Conservation (phyloP, 345 rosid genomes). For the Odontarrhena argentea region DNA sequence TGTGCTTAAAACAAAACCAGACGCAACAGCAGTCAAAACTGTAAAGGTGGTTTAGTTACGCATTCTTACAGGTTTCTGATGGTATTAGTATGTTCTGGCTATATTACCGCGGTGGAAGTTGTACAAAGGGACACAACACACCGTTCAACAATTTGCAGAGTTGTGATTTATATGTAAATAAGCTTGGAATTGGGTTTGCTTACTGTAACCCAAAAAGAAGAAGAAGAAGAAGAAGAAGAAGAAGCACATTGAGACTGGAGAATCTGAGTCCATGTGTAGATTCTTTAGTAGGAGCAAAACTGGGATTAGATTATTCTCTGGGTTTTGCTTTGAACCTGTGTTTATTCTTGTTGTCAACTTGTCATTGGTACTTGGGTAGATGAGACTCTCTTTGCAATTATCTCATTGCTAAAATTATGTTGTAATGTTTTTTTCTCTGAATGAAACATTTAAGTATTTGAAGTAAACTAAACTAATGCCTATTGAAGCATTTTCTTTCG, state of each 20-base stretch:
- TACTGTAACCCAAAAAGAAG: conserved; percentile 27
- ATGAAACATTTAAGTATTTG: background rate
- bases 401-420: conserved; percentile 39
- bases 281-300: conserved; percentile 33
- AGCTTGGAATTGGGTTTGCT: conserved; percentile 25
- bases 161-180: conserved; percentile 43
- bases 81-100: conserved; percentile 35
- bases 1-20: conserved; percentile 56
- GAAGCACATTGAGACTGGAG: conserved; percentile 62
- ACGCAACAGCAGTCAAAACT: conserved; percentile 13
- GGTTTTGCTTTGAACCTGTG: conserved; percentile 25
- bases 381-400: conserved; percentile 36
- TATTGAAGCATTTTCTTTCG: background rate
- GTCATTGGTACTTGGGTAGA: background rate
- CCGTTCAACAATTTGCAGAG: conserved; percentile 45
- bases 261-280: conserved; percentile 61
- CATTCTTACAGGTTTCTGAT: conserved; percentile 35
- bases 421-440: conserved; percentile 10
- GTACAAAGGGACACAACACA: conserved; percentile 69
- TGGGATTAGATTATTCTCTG: conserved; percentile 19
- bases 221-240: conserved; percentile 30
- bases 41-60: conserved; percentile 28
- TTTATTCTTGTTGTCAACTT: conserved; percentile 17
- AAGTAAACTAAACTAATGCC: background rate
- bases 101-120: conserved; percentile 64